Conservation (phyloP, 2,329 filamentous ascomycete genomes). For the Cladosporium velox region DNA sequence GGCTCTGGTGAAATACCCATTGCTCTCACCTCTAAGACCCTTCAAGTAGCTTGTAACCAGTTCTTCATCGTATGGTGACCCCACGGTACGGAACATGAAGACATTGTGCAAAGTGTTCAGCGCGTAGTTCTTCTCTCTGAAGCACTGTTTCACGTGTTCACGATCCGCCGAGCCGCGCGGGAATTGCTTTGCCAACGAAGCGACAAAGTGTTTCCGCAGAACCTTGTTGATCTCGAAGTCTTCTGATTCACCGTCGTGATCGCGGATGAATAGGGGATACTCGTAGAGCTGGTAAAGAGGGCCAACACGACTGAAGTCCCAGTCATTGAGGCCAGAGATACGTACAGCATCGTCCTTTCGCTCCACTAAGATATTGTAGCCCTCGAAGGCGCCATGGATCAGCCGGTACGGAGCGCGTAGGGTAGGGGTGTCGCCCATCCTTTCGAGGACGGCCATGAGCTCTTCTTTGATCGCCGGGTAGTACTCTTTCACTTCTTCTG, state of each 20-base stretch:
- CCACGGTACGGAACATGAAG: not conserved
- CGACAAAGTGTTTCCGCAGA: conserved; percentile 24
- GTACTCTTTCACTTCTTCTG: not conserved
- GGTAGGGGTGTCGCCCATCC: conserved; percentile 4
- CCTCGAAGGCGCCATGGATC: conserved; percentile 18
- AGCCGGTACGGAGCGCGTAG: conserved; percentile 22
- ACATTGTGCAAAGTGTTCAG: not conserved
- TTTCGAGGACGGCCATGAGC: not conserved
- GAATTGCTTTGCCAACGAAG: not conserved
- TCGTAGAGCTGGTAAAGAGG: conserved; percentile 24
- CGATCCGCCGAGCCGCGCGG: conserved; percentile 14
- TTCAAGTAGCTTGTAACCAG: not conserved
- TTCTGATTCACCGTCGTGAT: conserved; percentile 8
- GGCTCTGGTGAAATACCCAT: not conserved
- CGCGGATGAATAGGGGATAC: conserved; percentile 23
- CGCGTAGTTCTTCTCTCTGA: conserved; percentile 20
- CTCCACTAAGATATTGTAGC: conserved; percentile 21
- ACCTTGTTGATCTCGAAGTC: conserved; percentile 19
- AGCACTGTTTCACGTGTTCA: conserved; percentile 17
- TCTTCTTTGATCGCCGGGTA: conserved; percentile 12
- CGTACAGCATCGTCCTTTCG: not conserved
- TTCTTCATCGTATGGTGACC: not conserved
- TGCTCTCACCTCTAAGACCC: not conserved
- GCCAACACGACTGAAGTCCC: conserved; percentile 23
- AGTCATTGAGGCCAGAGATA: conserved; percentile 25